Evolutionary conservation across 148 eudicot genomes (phyloP).

Genomic region (Heliamphora exappendiculata): DNA sequence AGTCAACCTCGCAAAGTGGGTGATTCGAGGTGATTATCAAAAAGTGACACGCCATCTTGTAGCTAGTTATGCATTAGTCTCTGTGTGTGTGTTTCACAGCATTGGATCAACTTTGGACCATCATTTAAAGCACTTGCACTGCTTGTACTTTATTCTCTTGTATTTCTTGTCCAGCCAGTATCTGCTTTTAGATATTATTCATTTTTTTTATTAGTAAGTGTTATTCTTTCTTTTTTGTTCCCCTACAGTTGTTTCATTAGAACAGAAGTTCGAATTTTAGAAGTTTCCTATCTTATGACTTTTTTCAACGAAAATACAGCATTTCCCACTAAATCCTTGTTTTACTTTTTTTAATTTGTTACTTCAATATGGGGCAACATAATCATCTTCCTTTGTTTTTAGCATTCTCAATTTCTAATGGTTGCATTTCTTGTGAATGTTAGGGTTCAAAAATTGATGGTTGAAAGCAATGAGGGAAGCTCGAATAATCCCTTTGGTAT

Average conservation of each 20-base stretch:
- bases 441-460: conserved; percentile 31
- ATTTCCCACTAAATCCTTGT: neutral
- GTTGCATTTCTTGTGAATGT: neutral
- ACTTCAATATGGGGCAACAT: neutral
- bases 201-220: neutral
- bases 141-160: neutral
- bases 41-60: neutral
- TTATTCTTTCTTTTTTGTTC: neutral
- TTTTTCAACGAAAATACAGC: neutral
- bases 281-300: neutral
- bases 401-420: neutral
- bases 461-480: conserved; percentile 24
- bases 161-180: neutral
- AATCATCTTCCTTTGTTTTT: neutral
- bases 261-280: neutral
- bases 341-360: neutral
- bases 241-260: neutral
- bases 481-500: conserved; percentile 28
- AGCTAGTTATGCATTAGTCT: neutral
- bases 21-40: conserved; percentile 40
- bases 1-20: conserved; percentile 40
- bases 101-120: neutral
- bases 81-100: neutral
- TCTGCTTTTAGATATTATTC: neutral
- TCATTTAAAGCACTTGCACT: neutral